Base-by-base conservation (phyloP, 2,329 filamentous ascomycete genomes). In the Trichoderma sp. region DNA sequence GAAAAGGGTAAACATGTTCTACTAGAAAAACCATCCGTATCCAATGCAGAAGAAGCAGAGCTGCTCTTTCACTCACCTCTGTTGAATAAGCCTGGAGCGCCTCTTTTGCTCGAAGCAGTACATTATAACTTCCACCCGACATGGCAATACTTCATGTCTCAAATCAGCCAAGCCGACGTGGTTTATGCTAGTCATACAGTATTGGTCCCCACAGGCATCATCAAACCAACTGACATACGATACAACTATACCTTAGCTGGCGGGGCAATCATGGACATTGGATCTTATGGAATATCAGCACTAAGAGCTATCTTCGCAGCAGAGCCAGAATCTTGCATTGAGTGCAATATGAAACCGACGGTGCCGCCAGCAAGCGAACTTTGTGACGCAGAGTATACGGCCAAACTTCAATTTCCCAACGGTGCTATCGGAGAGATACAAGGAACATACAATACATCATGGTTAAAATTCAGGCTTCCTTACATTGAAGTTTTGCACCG, bases 1-100 rank as follows among this genome's bases (percentile, higher is more conserved):
- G 77, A 80, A 11, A 85, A 85, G 2, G 86, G 86, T 16, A 89
- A 89, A 76, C 87, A 89, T 77, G 73, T 76, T 1, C 24, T 71
- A 3, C 24, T 77, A 1, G 75, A 53, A 65, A 29, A 56, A 6
- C 35, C 69, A 3, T 64, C 33, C 6, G n/a, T 50, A 6, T 64
- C 69, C 9, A 50, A 72, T 9, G 14, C 69, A 12, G 6, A 45
- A 53, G 59, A 72, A 50, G 50, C n/a, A 7, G n/a, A 69, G 4
- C 12, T 60, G 4, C 66, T 60, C 31, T 60, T 69, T 27, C 66
- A n/a, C 27, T 60, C 29, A 3, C 29, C 66, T 11, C 50, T 56
- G 4, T 8, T 59, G 24, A 38, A 11, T 7, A 38, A 56, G 18
- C 66, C 66, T 29, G 64, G 41, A 8, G 64, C 64, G 6, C 64